These are phyloP conservation scores for Wickerhamomyces bovis DNA, from an alignment of 805 yeast species.

Conservation along the genomic window DNA sequence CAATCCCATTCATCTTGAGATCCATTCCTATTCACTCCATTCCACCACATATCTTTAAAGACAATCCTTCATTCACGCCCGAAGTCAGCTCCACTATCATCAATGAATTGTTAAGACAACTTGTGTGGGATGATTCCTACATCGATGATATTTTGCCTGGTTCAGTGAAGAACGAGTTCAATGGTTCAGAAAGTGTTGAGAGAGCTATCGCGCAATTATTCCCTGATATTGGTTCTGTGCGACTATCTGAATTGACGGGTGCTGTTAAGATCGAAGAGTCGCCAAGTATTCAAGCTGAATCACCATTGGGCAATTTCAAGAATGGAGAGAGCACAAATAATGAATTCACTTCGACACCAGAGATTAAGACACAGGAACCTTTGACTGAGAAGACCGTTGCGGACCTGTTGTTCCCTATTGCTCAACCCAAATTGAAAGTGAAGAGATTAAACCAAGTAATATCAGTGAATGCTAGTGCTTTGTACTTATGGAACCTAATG, in stretches of 20 bases:
- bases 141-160: conserved; percentile 9
- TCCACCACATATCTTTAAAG: conserved; percentile 44
- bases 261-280: background rate
- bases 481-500: conserved; percentile 50
- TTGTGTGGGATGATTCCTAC: conserved; percentile 23
- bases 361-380: background rate
- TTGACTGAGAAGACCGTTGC: background rate
- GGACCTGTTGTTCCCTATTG: conserved; percentile 26
- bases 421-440: conserved; percentile 30
- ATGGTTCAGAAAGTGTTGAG: conserved; percentile 14
- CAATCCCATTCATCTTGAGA: conserved; percentile 61
- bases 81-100: conserved; percentile 18
- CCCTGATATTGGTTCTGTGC: conserved; percentile 20
- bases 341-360: background rate
- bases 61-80: conserved; percentile 27
- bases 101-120: conserved; percentile 26
- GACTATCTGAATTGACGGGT: conserved; percentile 18
- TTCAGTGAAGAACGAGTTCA: conserved; percentile 1
- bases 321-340: background rate
- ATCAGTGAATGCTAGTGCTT: conserved; percentile 42
- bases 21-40: conserved; percentile 58
- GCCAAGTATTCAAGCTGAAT: conserved; percentile 10
- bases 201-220: conserved; percentile 24
- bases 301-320: conserved; percentile 10
- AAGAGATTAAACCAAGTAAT: conserved; percentile 33